phyloP scores from a whole-genome alignment of 768 basidiomycete genomes.

The Crucibulum laeve region DNA sequence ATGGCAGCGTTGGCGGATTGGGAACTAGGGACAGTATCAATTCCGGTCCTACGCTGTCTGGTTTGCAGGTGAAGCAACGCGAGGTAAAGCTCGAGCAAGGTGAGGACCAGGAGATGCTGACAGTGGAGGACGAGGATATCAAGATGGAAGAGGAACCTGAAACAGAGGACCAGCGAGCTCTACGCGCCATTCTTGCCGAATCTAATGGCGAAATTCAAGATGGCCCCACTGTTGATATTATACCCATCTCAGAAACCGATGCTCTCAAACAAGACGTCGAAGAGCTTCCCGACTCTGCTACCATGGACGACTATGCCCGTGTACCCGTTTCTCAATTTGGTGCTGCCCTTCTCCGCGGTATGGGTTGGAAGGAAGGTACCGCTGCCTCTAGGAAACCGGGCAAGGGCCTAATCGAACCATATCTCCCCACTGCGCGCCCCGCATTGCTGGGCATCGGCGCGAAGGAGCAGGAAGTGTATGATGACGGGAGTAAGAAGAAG shows the following conservation, averaged over 20 bases:
- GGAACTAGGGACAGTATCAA: constrained; percentile 76
- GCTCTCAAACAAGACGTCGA: constrained; percentile 82
- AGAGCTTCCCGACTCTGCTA: constrained; percentile 71
- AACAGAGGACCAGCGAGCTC: constrained; percentile 75
- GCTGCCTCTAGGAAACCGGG: constrained; percentile 63
- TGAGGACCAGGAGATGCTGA: constrained; percentile 13
- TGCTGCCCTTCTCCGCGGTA: constrained; percentile 86
- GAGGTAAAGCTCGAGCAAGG: constrained; percentile 24
- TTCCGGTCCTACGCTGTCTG: constrained; percentile 65
- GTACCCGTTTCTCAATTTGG: constrained; percentile 93
- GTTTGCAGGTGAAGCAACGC: constrained; percentile 53
- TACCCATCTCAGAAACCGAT: constrained; percentile 74
- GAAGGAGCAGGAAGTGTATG: constrained; percentile 73
- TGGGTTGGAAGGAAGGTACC: constrained; percentile 91
- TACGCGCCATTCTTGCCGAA: constrained; percentile 72
- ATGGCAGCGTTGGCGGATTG: constrained; percentile 75
- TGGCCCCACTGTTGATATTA: constrained; percentile 52
- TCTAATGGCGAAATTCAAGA: constrained; percentile 35
- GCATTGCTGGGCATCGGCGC: constrained; percentile 92
- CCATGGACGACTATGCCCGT: constrained; percentile 82
- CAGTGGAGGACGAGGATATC: constrained; percentile 18
- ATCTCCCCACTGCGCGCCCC: constrained; percentile 78
- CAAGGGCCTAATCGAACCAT: constrained; percentile 68
- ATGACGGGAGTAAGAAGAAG: constrained; percentile 62
- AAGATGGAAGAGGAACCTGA: constrained; percentile 38